These are phyloP conservation scores for Trametes versicolor DNA, from an alignment of 1,284 basidiomycete genomes.

Conservation along the genomic window DNA sequence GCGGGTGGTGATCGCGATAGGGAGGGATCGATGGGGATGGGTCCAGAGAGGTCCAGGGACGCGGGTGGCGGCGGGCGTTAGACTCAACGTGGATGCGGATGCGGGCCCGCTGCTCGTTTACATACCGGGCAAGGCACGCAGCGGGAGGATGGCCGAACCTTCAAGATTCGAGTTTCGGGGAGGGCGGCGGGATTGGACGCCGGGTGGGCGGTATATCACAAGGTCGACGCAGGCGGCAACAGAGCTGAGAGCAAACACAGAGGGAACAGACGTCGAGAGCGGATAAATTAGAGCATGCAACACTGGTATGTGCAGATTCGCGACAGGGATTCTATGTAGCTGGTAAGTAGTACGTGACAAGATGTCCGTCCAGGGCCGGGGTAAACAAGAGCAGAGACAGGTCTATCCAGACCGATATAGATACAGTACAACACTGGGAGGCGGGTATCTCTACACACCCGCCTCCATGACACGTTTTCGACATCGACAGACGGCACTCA, in stretches of 20 bases:
- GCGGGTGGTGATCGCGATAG: too few species aligned
- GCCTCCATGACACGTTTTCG: not conserved
- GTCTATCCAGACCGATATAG: not conserved
- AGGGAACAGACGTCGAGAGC: not conserved
- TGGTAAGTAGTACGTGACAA: not conserved
- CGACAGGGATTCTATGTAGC: not conserved
- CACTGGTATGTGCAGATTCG: not conserved
- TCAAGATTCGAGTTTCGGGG: not conserved
- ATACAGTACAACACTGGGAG: not conserved
- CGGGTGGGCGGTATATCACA: not conserved
- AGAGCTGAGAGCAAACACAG: too few species aligned
- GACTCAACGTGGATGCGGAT: too few species aligned
- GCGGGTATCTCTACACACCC: not conserved
- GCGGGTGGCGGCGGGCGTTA: too few species aligned
- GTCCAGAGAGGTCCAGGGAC: too few species aligned
- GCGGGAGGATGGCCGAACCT: too few species aligned
- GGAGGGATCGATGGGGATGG: too few species aligned
- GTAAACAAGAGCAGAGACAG: not conserved
- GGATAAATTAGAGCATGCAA: slow-evolving; percentile 3
- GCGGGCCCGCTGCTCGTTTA: too few species aligned
- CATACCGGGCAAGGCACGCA: too few species aligned
- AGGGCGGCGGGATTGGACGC: not conserved
- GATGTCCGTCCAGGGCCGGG: not conserved
- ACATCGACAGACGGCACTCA: not conserved
- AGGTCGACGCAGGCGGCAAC: not conserved